Base-by-base conservation (phyloP, 2,329 filamentous ascomycete species). In the Trichoderma lentiforme region DNA sequence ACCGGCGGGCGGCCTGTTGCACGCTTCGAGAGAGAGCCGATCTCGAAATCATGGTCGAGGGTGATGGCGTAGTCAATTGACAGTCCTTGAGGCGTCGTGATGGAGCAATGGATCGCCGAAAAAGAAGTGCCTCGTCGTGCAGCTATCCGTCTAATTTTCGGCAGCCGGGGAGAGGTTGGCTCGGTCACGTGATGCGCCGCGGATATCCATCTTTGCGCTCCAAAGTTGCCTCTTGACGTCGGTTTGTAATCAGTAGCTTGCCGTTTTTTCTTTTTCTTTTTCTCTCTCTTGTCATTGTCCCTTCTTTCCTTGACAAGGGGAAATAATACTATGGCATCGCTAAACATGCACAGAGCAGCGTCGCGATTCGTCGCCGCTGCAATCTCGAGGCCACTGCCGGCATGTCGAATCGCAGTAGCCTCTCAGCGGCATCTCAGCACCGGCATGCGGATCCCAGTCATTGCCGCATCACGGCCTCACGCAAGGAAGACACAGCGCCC, bases 1-100 rank as follows among this genome's bases (percentile, higher is more conserved):
- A 85, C 81, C 85, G 83, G 77, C 87, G 86, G 78, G 85, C 82
- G 79, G 86, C 86, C 82, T 88, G 85, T 84, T 88, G 86, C 82
- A 86, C 84, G 82, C 84, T 85, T 84, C 86, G 84, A 80, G 86
- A 84, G 81, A 89, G 83, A 83, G 86, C 84, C 80, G 87, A 86
- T 87, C 87, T 86, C 82, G 87, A 88, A 82, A 89, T 86, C 88
- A 90, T 90, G 80, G 85, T 89, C 79, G 86, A 82, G 84, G 84
- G 83, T 83, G 81, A 83, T 84, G 85, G 85, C 85, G 84, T 84
- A 84, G 84, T 84, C 84, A 84, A 87, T 87, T 85, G 85, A 83
- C 84, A 81, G 81, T 81, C 81, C 79, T 80, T 79, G 75, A 76
- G 79, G 79, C 81, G 81, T 84, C 83, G 81, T 79, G 76, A 74